Base-by-base conservation (phyloP, 192 early-diverging fungal genomes). In the Spizellomyces punctatus region DNA sequence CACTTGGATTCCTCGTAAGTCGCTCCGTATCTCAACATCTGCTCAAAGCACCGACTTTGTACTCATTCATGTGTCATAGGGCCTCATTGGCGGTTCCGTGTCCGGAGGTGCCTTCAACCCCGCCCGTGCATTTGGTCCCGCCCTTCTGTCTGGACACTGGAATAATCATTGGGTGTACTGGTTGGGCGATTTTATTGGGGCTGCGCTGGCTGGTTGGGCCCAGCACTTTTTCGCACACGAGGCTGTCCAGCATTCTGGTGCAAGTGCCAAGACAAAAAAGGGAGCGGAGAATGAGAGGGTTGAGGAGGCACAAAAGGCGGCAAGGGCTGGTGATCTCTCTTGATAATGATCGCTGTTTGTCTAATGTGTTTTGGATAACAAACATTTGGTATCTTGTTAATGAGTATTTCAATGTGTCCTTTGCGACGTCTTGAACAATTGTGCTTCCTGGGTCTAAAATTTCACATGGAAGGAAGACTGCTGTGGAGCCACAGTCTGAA, bases 51-150 rank as follows among this genome's bases (percentile, higher is more conserved):
- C 63, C 16, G 14, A 46, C 6, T 67, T 55, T 47, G 70, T 81
- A 59, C 73, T 82, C n/a, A 61, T 22, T 61, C 22, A 12, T 12
- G n/a, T 27, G 45, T 2, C 44, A 8, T 43, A 70, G 68, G 69
- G 82, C 52, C 71, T 88, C 22, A 77, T 86, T 52, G 87, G 85
- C 42, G 84, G 85, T 10, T 76, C 83, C 42, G 83, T 85, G 10
- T 86, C 83, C 1, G 83, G 85, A 61, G 87, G 85, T 14, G 84
- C 83, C 6, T 88, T 87, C 78, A 88, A 88, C 73, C 87, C 87
- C 14, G 87, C 87, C 6, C 69, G 87, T 8, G 87, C 77, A 8
- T 88, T 88, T 76, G 87, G 84, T 22, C 84, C 82, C 46, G 81
- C 84, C 2, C 63, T 88, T 10, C 17, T 88, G 6, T 79, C 85